Conservation (phyloP, 345 rosid genomes). For the Hypericum perforatum region DNA sequence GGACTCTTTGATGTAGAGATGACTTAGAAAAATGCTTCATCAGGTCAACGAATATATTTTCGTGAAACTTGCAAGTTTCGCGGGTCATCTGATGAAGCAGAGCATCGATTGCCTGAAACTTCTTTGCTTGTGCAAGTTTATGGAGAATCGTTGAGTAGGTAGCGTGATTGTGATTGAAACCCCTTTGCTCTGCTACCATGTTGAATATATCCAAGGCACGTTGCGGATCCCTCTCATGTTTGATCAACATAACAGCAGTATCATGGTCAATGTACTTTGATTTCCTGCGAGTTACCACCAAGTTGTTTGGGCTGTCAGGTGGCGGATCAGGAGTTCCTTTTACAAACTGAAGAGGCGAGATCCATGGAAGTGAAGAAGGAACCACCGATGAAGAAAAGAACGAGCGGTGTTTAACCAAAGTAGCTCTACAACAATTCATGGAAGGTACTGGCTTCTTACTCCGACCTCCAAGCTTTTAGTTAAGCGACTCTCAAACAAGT, state of each 20-base stretch:
- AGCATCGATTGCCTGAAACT: slow-evolving; percentile 65
- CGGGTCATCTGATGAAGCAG: slow-evolving; percentile 67
- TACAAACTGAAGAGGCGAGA: no score
- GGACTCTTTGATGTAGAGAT: slow-evolving; percentile 40
- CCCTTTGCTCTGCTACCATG: slow-evolving; percentile 51
- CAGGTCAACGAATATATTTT: slow-evolving; percentile 60
- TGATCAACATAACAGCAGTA: slow-evolving; percentile 52
- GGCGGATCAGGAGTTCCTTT: no score
- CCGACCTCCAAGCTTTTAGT: no score
- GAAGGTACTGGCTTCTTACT: no score
- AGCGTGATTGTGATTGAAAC: slow-evolving; percentile 72
- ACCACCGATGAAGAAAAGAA: no score
- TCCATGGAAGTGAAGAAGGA: no score
- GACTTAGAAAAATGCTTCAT: slow-evolving; percentile 63
- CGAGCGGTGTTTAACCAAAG: no score
- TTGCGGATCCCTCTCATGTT: slow-evolving; percentile 63
- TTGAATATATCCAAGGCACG: slow-evolving; percentile 64
- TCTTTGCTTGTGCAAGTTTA: slow-evolving; percentile 59
- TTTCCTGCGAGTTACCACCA: slow-evolving; percentile 21
- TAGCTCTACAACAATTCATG: no score
- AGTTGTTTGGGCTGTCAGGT: not conserved
- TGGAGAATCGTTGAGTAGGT: slow-evolving; percentile 61
- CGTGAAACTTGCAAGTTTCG: slow-evolving; percentile 78
- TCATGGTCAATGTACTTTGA: slow-evolving; percentile 54
- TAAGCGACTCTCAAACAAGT: no score